Conservation (phyloP, 768 basidiomycete genomes). For the Epithele typhae region DNA sequence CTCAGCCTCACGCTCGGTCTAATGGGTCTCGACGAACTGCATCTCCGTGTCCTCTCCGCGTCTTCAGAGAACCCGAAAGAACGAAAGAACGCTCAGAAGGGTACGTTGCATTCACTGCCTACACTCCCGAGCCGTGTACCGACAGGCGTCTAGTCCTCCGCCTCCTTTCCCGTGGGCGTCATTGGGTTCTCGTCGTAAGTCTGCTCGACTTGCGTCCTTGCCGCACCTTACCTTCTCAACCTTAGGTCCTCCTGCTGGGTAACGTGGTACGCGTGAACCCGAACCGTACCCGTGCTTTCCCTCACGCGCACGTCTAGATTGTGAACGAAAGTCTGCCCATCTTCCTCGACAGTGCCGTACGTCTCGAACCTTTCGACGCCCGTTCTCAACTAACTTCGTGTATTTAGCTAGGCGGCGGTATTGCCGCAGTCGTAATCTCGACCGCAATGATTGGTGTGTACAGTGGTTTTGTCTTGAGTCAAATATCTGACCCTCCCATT, state of each 20-base stretch:
- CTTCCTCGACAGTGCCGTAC: conserved; percentile 68
- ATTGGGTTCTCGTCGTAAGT: conserved; percentile 87
- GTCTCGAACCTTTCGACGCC: conserved; percentile 1
- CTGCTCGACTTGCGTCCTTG: not conserved
- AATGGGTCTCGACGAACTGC: conserved; percentile 92
- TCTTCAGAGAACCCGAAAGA: conserved; percentile 75
- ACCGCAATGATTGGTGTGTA: conserved; percentile 64
- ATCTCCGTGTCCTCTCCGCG: conserved; percentile 78
- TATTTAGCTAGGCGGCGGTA: conserved; percentile 63
- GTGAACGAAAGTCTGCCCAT: conserved; percentile 83
- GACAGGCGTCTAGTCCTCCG: conserved; percentile 33
- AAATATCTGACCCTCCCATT: not conserved
- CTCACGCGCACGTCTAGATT: conserved; percentile 38
- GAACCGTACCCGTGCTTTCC: not conserved
- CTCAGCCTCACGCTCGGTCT: conserved; percentile 83
- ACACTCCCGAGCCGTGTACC: too few species aligned
- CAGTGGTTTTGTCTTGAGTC: not conserved
- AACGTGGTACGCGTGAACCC: conserved; percentile 63
- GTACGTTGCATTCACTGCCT: conserved; percentile 34
- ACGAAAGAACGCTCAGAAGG: conserved; percentile 65
- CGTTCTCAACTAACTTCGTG: too few species aligned
- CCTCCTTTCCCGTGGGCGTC: conserved; percentile 47
- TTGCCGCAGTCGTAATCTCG: conserved; percentile 75
- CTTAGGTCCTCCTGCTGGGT: conserved; percentile 75
- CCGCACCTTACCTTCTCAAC: not conserved